Percentiles rank a stretch among this genome's conserved stretches.
Evolutionary conservation across 768 basidiomycete species (phyloP).

Genomic region (Auricularia auricula-judae): DNA sequence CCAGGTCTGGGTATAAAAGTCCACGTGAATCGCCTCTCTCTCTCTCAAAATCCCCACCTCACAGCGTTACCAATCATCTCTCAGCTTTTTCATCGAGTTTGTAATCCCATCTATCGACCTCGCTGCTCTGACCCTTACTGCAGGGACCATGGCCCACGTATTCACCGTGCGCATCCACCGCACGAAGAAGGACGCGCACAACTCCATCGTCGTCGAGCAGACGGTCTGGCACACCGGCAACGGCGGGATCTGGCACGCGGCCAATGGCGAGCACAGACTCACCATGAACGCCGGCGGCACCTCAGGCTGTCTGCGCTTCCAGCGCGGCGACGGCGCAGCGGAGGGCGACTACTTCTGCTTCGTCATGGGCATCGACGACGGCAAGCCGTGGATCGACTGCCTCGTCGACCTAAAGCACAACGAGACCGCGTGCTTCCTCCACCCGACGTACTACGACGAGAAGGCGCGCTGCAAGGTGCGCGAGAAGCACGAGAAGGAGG

Average conservation of each 20-base stretch:
- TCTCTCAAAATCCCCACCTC: too few relatives aligned
- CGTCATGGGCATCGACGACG: conserved; percentile 24
- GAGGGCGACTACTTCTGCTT: conserved; percentile 24
- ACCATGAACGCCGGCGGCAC: conserved; percentile 15
- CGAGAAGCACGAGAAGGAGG: too few relatives aligned
- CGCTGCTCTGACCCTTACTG: conserved; percentile 43
- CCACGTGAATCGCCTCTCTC: too few relatives aligned
- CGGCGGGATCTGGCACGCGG: conserved; percentile 55
- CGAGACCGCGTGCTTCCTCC: too few relatives aligned
- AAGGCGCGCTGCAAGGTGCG: too few relatives aligned
- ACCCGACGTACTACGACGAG: too few relatives aligned
- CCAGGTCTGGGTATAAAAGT: too few relatives aligned
- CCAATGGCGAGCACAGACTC: conserved; percentile 24
- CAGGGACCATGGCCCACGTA: conserved; percentile 49
- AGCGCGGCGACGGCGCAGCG: too few relatives aligned
- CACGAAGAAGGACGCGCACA: conserved; percentile 49
- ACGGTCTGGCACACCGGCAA: conserved; percentile 46
- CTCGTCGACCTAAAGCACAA: conserved; percentile 13
- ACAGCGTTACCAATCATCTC: too few relatives aligned
- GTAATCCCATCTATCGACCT: too few relatives aligned
- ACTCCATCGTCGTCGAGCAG: conserved; percentile 48
- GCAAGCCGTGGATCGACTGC: conserved; percentile 27
- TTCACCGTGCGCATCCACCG: conserved; percentile 49
- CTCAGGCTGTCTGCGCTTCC: too few relatives aligned
- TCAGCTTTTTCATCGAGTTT: too few relatives aligned